These are phyloP conservation scores for Ramalina peruviana DNA, from an alignment of 495 filamentous ascomycete species.

Conservation along the genomic window DNA sequence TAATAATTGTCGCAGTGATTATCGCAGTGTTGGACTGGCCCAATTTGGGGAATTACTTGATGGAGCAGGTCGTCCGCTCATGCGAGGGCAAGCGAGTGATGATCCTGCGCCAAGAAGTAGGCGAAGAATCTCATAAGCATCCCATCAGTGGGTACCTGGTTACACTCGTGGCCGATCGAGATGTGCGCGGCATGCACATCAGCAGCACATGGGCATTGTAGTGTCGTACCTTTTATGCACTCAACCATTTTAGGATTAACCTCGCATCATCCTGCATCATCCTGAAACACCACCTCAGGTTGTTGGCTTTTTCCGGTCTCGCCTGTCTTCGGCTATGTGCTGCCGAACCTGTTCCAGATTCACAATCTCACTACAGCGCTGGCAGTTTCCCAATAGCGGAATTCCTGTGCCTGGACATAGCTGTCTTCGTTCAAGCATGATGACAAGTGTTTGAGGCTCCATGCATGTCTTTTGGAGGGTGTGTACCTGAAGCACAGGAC, in stretches of 20 bases:
- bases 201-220: neutral
- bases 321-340: neutral
- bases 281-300: conserved; percentile 3
- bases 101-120: too few relatives aligned
- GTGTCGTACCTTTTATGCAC: neutral
- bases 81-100: too few relatives aligned
- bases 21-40: too few relatives aligned
- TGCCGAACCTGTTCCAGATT: neutral
- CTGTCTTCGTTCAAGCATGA: neutral
- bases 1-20: too few relatives aligned
- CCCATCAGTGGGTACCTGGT: neutral
- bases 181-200: neutral
- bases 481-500: too few relatives aligned
- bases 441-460: too few relatives aligned
- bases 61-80: too few relatives aligned
- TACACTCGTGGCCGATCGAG: conserved; percentile 1
- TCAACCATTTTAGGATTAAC: neutral
- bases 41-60: too few relatives aligned
- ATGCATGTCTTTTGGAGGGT: too few relatives aligned
- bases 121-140: neutral
- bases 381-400: neutral
- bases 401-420: neutral
- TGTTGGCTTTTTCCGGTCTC: neutral
- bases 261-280: neutral
- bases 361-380: neutral